phyloP scores from a whole-genome alignment of 805 yeast genomes.

The Candida corydali region DNA sequence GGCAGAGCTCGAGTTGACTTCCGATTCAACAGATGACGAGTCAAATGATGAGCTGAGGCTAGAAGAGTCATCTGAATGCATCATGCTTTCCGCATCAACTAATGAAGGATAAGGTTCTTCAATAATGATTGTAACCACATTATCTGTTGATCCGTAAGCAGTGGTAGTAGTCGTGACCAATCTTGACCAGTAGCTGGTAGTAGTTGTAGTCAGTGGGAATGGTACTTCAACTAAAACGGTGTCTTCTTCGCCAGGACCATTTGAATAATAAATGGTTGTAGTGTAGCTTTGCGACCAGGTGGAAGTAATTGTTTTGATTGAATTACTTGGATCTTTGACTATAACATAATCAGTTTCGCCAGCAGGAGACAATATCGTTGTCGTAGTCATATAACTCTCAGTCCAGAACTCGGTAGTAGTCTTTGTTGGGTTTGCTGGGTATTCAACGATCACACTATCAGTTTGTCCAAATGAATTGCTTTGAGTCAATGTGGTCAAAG shows the following conservation, averaged over 20 bases:
- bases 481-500: constrained; percentile 6
- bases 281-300: constrained; percentile 9
- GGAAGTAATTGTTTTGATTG: constrained; percentile 10
- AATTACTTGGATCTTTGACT: constrained; percentile 7
- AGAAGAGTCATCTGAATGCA: neutral
- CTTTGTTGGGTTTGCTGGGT: constrained; percentile 9
- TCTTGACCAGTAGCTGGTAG: neutral
- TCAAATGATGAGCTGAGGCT: neutral
- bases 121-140: neutral
- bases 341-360: constrained; percentile 8
- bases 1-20: neutral
- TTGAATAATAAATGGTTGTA: constrained; percentile 8
- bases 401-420: constrained; percentile 9
- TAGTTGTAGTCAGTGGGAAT: neutral
- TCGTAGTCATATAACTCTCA: constrained; percentile 9
- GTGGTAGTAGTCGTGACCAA: neutral
- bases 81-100: neutral
- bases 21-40: neutral
- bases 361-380: constrained; percentile 8
- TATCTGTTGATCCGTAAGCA: neutral
- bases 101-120: neutral
- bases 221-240: neutral
- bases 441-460: neutral
- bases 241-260: neutral
- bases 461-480: neutral